These are phyloP conservation scores for Perilla frutescens DNA, from an alignment of 257 asterid genomes.

Conservation along the genomic window DNA sequence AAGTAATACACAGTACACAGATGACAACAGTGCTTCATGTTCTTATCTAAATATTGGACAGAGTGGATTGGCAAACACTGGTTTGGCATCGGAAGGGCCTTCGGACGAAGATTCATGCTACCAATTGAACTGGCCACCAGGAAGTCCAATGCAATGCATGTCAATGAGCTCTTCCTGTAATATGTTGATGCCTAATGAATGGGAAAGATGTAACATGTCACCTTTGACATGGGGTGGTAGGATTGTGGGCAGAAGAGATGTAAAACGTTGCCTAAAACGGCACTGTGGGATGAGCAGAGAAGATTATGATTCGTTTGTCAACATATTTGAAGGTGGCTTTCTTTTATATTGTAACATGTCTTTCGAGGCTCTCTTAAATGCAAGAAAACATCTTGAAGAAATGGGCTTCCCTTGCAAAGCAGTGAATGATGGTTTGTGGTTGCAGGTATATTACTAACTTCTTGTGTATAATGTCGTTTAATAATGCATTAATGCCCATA, in stretches of 20 bases:
- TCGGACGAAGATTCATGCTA: slow-evolving; percentile 89
- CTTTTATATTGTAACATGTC: slow-evolving; percentile 93
- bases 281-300: slow-evolving; percentile 77
- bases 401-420: slow-evolving; percentile 98
- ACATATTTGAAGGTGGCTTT: slow-evolving; percentile 87
- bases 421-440: slow-evolving; percentile 96
- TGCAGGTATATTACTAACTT: slow-evolving; percentile 66
- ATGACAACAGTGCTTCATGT: slow-evolving; percentile 59
- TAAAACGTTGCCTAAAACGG: slow-evolving; percentile 66
- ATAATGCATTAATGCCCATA: neutral
- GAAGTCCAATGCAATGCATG: slow-evolving; percentile 68
- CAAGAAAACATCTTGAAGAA: slow-evolving; percentile 94
- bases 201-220: slow-evolving; percentile 79
- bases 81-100: slow-evolving; percentile 83
- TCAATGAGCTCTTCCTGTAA: slow-evolving; percentile 66
- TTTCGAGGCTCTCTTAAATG: slow-evolving; percentile 89
- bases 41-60: slow-evolving; percentile 62
- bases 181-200: slow-evolving; percentile 69
- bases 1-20: slow-evolving; percentile 47
- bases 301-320: slow-evolving; percentile 84
- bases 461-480: slow-evolving; percentile 13
- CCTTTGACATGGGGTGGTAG: slow-evolving; percentile 96
- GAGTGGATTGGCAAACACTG: slow-evolving; percentile 55
- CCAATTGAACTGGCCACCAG: slow-evolving; percentile 82
- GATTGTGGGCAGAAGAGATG: slow-evolving; percentile 82